A percentile compares a stretch with the other conserved stretches of the same genome.
These are phyloP conservation scores for Hanseniaspora vineae DNA, from an alignment of 805 yeast genomes.

Conservation along the genomic window DNA sequence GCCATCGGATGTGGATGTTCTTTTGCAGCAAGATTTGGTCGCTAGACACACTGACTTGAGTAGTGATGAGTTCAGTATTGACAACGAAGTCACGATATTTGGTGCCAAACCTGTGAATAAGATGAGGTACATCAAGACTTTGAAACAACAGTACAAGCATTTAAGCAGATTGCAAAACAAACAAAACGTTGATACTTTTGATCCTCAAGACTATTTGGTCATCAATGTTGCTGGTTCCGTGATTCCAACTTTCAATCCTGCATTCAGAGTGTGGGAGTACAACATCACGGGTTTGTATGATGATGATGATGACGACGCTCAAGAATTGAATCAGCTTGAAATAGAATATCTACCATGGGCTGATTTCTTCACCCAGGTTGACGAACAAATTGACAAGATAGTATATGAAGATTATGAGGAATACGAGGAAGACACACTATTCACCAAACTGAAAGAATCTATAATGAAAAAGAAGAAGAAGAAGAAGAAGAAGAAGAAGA, in stretches of 20 bases:
- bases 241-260: conserved; percentile 78
- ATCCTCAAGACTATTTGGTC: conserved; percentile 33
- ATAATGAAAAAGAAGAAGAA: conserved; percentile 12
- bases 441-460: conserved; percentile 11
- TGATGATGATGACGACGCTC: conserved; percentile 8
- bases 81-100: conserved; percentile 26
- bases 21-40: neutral
- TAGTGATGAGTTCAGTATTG: conserved; percentile 18
- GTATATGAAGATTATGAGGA: neutral
- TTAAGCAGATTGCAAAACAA: conserved; percentile 1
- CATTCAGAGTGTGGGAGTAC: conserved; percentile 77
- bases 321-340: neutral
- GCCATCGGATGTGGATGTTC: conserved; percentile 1
- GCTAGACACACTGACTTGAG: conserved; percentile 7
- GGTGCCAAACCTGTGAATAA: conserved; percentile 64
- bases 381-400: conserved; percentile 16
- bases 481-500: conserved; percentile 15
- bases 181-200: conserved; percentile 24
- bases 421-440: neutral
- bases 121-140: conserved; percentile 39
- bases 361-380: conserved; percentile 52
- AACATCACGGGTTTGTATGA: conserved; percentile 46
- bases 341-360: conserved; percentile 23
- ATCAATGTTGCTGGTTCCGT: conserved; percentile 62
- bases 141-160: conserved; percentile 12